Evolutionary conservation across 1,284 basidiomycete genomes (phyloP), one percentile per base, ranked within the genome.

Genomic region (Flammula alnicola): DNA sequence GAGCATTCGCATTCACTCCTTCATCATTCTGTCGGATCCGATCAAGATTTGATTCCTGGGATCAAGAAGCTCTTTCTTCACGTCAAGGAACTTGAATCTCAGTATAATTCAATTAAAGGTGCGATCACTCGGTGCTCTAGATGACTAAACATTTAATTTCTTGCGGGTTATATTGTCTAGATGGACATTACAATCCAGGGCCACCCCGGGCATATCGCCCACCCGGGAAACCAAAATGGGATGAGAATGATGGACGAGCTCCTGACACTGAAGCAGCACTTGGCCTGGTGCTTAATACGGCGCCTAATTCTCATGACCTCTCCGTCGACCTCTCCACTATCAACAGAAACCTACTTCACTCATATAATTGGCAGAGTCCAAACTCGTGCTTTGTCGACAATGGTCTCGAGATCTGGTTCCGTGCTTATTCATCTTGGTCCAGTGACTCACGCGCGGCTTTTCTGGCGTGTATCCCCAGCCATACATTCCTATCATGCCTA

Each of bases 1-100:
- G 61, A 63, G 37, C 55, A 54, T 35, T 52, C 51, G 17, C 61
- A 63, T 42, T 55, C 56, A 1, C 51, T 60, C 3, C 52, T 62
- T 22, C 60, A 59, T 45, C 57, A 62, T 49, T 55, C 57, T n/a
- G 38, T 44, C 14, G 59, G 59, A 10, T 55, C 22, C 11, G 44
- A 56, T 22, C 49, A 56, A 3, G 58, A 60, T 23, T 38, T 56
- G 2, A 25, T 55, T 29, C 40, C 47, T 6, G 54, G 56, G 2
- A 49, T 58, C 3, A 33, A 55, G 20, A 52, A 56, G 4, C 25
- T 60, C 2, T 54, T 20, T 22, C 27, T 54, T 3, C 49, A 54
- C 39, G 45, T 50, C 3, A 31, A 44, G 6, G 52, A 60, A 23
- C 14, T 52, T n/a, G 44, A 54, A 25, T 7, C 20, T 3, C 37